Evolutionary conservation across 2,329 filamentous ascomycete genomes (phyloP), one percentile per base, ranked within the genome.

Genomic region (Fusarium cicatricum): DNA sequence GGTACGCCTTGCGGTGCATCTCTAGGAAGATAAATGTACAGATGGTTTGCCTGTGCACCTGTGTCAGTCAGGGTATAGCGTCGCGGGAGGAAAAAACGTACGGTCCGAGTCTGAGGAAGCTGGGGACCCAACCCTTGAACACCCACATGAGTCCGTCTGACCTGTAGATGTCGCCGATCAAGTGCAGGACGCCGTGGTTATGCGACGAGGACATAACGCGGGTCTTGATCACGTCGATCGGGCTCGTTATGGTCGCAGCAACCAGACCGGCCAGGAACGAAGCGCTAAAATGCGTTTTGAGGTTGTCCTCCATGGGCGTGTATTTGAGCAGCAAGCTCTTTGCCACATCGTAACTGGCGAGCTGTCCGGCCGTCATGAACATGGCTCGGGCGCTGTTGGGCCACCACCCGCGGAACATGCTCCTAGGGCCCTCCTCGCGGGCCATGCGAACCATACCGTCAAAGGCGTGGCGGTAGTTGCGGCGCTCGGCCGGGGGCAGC

Each of bases 71-170:
- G 6, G 7, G 23, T 34, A 12, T 17, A 14, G 17, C 31, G 17
- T 15, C 28, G 39, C 48, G 32, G 26, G 40, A 37, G 29, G 33
- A 16, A 26, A 37, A 32, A 21, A 81, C 83, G 76, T 75, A 86
- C 80, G 86, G 86, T 69, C 86, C 86, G 43, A 89, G 75, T 55
- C 86, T 77, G 60, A 88, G 77, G 70, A 89, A 89, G 65, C 84
- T 86, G n/a, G 92, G 92, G 40, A 93, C 86, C 91, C 91, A 96
- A 57, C 92, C 92, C 74, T 91, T 90, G 77, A 96, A 96, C 83
- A 94, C 88, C 92, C 92, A 96, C 38, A 82, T 76, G 43, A 90
- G 73, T 2, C 92, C 92, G 70, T 96, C 90, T 15, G 83, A 78
- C 49, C 79, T 82, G 62, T 87, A 90, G 28, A 93, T 87, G 38